A percentile compares a stretch with the other conserved stretches of the same genome.
These are phyloP conservation scores for Penicillium mononematosum DNA, from an alignment of 495 filamentous ascomycete species.

Conservation along the genomic window DNA sequence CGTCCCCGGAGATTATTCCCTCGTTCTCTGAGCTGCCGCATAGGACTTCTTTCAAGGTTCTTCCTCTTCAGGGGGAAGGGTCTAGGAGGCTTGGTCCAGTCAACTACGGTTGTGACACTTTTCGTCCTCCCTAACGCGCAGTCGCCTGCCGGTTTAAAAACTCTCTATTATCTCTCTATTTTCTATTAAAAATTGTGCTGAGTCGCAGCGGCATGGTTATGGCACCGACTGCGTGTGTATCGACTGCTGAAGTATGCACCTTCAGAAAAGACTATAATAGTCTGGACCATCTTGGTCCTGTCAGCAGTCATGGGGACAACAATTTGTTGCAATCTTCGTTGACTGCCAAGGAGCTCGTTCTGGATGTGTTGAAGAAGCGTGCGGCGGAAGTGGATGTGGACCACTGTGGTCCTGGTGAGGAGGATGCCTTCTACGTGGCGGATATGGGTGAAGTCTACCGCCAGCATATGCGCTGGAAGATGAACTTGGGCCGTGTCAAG, in stretches of 20 bases:
- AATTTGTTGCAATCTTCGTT: conserved; percentile 44
- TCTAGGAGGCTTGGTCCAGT: conserved; percentile 52
- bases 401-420: conserved; percentile 80
- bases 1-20: conserved; percentile 54
- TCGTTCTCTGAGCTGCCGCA: conserved; percentile 89
- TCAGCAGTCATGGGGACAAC: conserved; percentile 42
- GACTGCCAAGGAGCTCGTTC: conserved; percentile 62
- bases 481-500: conserved; percentile 86
- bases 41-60: conserved; percentile 93
- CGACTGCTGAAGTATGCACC: conserved; percentile 51
- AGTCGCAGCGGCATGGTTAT: conserved; percentile 55
- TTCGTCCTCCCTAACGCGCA: conserved; percentile 83
- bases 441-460: conserved; percentile 98
- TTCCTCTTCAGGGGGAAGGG: conserved; percentile 71
- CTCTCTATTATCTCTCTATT: conserved; percentile 18
- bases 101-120: conserved; percentile 78
- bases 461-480: conserved; percentile 97
- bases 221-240: conserved; percentile 67
- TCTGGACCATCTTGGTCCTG: conserved; percentile 27
- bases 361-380: conserved; percentile 75
- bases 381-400: conserved; percentile 81
- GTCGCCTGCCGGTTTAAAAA: conserved; percentile 29
- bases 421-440: conserved; percentile 97
- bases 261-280: conserved; percentile 36
- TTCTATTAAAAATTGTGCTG: conserved; percentile 32